Conservation (phyloP, 2,329 filamentous ascomycete species). For the Bipolaris victoriae region DNA sequence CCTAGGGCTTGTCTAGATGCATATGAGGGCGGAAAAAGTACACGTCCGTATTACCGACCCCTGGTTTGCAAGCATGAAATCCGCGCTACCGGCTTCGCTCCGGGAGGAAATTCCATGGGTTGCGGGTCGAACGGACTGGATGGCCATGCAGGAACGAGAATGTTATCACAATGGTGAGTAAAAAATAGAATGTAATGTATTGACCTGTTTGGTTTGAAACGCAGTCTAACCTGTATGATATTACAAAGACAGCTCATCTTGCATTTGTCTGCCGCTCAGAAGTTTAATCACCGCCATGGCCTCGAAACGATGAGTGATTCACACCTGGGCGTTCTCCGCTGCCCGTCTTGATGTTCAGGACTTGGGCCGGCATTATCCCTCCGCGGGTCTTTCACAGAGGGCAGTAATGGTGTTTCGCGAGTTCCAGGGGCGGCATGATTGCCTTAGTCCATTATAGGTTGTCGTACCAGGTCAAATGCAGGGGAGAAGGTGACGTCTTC, state of each 20-base stretch:
- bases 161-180: constrained; percentile 4
- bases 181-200: not conserved
- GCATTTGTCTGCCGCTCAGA: constrained; percentile 3
- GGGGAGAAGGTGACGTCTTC: constrained; percentile 19
- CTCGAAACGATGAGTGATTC: constrained; percentile 29
- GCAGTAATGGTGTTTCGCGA: constrained; percentile 8
- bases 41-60: constrained; percentile 17
- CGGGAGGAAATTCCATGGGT: constrained; percentile 4
- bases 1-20: constrained; percentile 21
- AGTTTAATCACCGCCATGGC: constrained; percentile 1
- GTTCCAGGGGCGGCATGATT: constrained; percentile 3
- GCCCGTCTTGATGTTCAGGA: not conserved
- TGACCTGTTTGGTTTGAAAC: constrained; percentile 8
- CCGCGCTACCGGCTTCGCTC: constrained; percentile 28
- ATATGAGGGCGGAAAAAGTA: constrained; percentile 20
- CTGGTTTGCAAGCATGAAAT: constrained; percentile 18
- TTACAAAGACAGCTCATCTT: not conserved
- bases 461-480: constrained; percentile 17
- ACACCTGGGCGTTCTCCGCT: constrained; percentile 10
- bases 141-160: constrained; percentile 23
- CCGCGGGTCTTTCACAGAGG: constrained; percentile 10
- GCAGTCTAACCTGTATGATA: constrained; percentile 1
- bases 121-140: constrained; percentile 13
- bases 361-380: constrained; percentile 7
- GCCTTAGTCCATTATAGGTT: constrained; percentile 1